phyloP scores from a whole-genome alignment of 2,329 filamentous ascomycete genomes.

The Onygenales sp. region DNA sequence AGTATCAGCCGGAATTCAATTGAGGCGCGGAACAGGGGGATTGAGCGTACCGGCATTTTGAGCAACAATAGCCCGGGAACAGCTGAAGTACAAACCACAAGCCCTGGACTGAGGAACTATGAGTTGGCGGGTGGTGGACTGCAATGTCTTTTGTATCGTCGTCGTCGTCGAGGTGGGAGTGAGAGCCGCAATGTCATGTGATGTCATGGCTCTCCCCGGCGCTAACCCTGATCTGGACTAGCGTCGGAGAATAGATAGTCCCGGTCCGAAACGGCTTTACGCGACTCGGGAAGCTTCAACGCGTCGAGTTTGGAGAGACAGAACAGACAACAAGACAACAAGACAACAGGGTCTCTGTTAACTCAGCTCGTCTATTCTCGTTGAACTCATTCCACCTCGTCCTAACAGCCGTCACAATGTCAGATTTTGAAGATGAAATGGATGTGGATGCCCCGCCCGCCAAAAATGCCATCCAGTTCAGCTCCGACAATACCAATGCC shows the following conservation, averaged over 20 bases:
- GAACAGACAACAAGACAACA: neutral
- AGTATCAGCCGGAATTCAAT: neutral
- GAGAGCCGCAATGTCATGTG: neutral
- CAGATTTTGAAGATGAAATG: slow-evolving; percentile 56
- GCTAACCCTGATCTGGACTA: neutral
- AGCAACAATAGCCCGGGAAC: neutral
- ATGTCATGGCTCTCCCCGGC: neutral
- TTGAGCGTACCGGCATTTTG: slow-evolving; percentile 40
- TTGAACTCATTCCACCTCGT: neutral
- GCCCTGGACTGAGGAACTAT: no score
- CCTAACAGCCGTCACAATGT: slow-evolving; percentile 31
- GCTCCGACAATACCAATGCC: slow-evolving; percentile 52
- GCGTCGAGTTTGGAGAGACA: slow-evolving; percentile 16
- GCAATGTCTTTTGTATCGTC: neutral
- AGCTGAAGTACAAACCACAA: no score
- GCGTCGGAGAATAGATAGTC: slow-evolving; percentile 20
- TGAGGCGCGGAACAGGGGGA: neutral
- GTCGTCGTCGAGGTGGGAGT: neutral
- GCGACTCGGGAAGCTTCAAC: slow-evolving; percentile 21
- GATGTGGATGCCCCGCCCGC: slow-evolving; percentile 51
- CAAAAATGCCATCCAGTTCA: slow-evolving; percentile 54
- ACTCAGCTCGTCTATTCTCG: no score
- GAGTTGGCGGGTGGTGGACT: no score
- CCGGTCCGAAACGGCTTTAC: slow-evolving; percentile 33
- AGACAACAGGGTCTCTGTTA: no score